Base-by-base conservation (phyloP, 2,329 filamentous ascomycete genomes). In the Stemphylium vesicarium region DNA sequence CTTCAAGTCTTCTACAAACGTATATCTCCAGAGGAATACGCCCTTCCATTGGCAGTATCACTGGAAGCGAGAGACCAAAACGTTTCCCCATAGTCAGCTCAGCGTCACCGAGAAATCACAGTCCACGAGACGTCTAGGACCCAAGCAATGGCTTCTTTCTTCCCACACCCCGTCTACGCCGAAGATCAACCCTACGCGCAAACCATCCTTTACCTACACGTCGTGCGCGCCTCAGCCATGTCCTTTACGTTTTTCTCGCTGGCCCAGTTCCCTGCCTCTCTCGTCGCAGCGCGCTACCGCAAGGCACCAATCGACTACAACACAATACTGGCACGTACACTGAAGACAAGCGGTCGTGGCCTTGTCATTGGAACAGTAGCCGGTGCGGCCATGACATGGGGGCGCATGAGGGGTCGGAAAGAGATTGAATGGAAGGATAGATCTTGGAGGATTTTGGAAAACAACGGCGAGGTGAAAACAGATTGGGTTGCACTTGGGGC, bases 361-460 rank as follows among this genome's bases (percentile, higher is more conserved):
- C 78, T 79, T 4, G 50, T 82, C 2, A 57, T 81, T 22, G 82
- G 79, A 0, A 65, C 80, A 1, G 78, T 76, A 0, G 56, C 84
- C 1, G 72, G 82, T 20, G 73, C 74, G 1, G 53, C 81, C 4
- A 80, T 75, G 60, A 75, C 84, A 4, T 69, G 73, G 24, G 76
- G 66, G 0, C 75, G 80, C 2, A 88, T 89, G 85, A 74, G 74
- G 48, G 84, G 82, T 0, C 77, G 79, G 13, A 80, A 85, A 60
- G 77, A 81, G 36, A 84, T 89, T 29, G 85, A 89, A 71, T 89
- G 86, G 86, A 74, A 82, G 64, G 86, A 89, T 66, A 78, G 87
- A 15, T 81, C 81, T 51, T 89, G 86, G 85, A 76, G 86, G 26
- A 66, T 89, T 44, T 62, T 86, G 38, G 83, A 83, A 72, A 88